Percentiles rank a stretch among this genome's conserved stretches.
phyloP scores from a whole-genome alignment of 1,284 basidiomycete species.

The Lignosus rhinocerotis region DNA sequence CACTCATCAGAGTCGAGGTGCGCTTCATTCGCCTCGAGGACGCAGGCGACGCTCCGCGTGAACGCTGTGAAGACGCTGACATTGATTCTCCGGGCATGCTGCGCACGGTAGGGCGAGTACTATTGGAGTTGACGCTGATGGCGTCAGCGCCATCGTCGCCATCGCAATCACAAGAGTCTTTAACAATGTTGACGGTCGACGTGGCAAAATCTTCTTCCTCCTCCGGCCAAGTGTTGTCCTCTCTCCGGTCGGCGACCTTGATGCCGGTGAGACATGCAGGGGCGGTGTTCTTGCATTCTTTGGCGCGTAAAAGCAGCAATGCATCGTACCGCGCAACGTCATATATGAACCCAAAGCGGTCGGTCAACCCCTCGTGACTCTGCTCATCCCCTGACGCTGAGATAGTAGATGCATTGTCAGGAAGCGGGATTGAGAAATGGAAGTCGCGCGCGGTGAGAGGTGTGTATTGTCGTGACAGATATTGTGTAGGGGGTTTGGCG shows the following conservation, averaged over 20 bases:
- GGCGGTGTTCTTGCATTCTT: slow-evolving; percentile 72
- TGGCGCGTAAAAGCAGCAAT: slow-evolving; percentile 71
- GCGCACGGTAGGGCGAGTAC: slow-evolving; percentile 28
- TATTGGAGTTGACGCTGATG: slow-evolving; percentile 29
- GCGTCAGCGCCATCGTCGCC: slow-evolving; percentile 30
- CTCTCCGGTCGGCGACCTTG: slow-evolving; percentile 79
- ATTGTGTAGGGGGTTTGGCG: slow-evolving; percentile 85
- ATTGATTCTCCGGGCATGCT: slow-evolving; percentile 21
- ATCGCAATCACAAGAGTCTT: slow-evolving; percentile 59
- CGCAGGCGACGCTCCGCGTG: slow-evolving; percentile 47
- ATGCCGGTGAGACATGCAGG: slow-evolving; percentile 86
- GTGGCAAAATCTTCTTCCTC: slow-evolving; percentile 44
- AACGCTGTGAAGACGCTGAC: slow-evolving; percentile 24
- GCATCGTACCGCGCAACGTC: slow-evolving; percentile 82
- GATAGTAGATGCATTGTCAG: slow-evolving; percentile 57
- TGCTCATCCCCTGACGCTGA: slow-evolving; percentile 53
- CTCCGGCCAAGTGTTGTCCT: slow-evolving; percentile 74
- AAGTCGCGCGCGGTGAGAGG: slow-evolving; percentile 70
- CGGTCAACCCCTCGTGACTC: slow-evolving; percentile 74
- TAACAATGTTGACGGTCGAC: slow-evolving; percentile 56
- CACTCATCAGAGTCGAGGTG: slow-evolving; percentile 39
- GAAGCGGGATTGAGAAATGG: slow-evolving; percentile 61
- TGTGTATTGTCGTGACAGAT: slow-evolving; percentile 71
- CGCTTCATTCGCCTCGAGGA: slow-evolving; percentile 51
- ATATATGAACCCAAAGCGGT: slow-evolving; percentile 95